A percentile compares a stretch with the other conserved stretches of the same genome.
These are phyloP conservation scores for Setaria viridis DNA, from an alignment of 202 grass and related monocot genomes.

Conservation along the genomic window DNA sequence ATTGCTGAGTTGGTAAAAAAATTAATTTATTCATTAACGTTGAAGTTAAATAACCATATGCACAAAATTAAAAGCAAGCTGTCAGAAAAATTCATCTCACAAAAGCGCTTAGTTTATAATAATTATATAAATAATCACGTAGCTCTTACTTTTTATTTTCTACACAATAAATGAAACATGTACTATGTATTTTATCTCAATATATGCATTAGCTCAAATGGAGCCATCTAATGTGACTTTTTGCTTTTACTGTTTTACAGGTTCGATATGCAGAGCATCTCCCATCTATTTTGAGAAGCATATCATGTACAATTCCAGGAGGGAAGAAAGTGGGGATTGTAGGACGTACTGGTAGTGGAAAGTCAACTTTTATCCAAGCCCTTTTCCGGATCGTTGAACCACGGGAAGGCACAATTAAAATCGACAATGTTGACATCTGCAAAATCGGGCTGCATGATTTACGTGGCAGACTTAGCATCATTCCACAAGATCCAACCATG, in stretches of 20 bases:
- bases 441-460: conserved; percentile 96
- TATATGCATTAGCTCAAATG: too few relatives aligned
- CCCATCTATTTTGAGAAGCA: conserved; percentile 85
- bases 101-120: too few relatives aligned
- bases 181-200: neutral
- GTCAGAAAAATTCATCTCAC: too few relatives aligned
- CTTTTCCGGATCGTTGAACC: conserved; percentile 92
- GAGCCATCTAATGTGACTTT: conserved; percentile 28
- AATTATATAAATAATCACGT: too few relatives aligned
- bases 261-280: conserved; percentile 96
- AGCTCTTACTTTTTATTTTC: too few relatives aligned
- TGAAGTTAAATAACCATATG: too few relatives aligned
- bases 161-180: neutral
- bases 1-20: too few relatives aligned
- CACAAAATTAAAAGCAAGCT: too few relatives aligned
- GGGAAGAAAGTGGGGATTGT: conserved; percentile 90
- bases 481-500: conserved; percentile 95
- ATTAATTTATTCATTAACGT: too few relatives aligned
- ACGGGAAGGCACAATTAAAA: conserved; percentile 79
- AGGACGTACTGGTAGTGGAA: conserved; percentile 92
- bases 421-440: conserved; percentile 84
- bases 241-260: conserved; percentile 55
- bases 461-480: conserved; percentile 88
- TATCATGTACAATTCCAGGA: conserved; percentile 93
- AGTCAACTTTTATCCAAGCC: conserved; percentile 94